phyloP scores from a whole-genome alignment of 495 filamentous ascomycete genomes.

The Mytilinidion resinicola region DNA sequence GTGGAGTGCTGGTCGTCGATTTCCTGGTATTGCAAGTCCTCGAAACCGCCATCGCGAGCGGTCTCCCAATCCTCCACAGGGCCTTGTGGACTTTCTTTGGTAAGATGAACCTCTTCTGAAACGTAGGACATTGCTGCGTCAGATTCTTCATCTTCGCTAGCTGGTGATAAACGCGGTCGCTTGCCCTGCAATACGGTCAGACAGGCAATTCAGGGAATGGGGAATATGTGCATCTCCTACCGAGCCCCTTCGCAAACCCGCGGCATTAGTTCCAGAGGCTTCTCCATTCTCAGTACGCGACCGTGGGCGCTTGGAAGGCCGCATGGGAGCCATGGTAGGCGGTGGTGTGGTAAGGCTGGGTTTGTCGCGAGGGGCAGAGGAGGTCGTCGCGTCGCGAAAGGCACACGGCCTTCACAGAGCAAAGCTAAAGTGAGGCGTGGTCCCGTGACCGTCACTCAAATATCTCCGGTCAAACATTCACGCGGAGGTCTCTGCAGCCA shows the following conservation, averaged over 20 bases:
- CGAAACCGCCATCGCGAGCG: constrained; percentile 44
- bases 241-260: not conserved
- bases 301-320: constrained; percentile 5
- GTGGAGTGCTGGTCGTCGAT: constrained; percentile 61
- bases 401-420: too few species aligned
- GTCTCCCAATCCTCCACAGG: not conserved
- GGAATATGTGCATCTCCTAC: not conserved
- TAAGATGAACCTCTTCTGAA: not conserved
- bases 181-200: constrained; percentile 1
- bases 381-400: too few species aligned
- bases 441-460: too few species aligned
- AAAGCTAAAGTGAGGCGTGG: too few species aligned
- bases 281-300: constrained; percentile 2
- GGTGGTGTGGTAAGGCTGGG: not conserved
- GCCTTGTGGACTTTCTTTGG: not conserved
- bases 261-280: not conserved
- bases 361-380: not conserved
- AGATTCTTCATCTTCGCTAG: not conserved
- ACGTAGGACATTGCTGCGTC: not conserved
- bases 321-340: constrained; percentile 2
- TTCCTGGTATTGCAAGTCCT: constrained; percentile 49
- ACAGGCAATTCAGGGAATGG: not conserved
- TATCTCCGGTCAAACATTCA: not conserved
- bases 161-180: constrained; percentile 2
- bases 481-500: not conserved